Base-by-base conservation (phyloP, 2,329 filamentous ascomycete species). In the Sporothrix schenckii region DNA sequence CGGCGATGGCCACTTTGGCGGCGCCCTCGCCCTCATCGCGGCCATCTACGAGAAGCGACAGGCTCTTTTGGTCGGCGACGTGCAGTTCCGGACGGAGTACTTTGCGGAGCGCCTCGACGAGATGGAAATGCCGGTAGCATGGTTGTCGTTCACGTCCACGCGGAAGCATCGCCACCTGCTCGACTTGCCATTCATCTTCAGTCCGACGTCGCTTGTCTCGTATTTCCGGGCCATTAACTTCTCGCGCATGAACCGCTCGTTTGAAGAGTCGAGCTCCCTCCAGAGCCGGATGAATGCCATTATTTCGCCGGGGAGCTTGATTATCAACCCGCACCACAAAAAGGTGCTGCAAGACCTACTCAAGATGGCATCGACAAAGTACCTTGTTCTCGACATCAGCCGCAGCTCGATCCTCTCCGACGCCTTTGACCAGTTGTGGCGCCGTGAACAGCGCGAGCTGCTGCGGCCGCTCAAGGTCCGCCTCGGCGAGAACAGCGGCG, bases 171-270 rank as follows among this genome's bases (percentile, higher is more conserved):
- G 89, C 27, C 93, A 97, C 78, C 81, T 98, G 0, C 82, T 98
- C 3, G 89, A 93, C 71, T 92, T 91, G 73, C 88, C 92, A 0
- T 96, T 91, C 76, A 83, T 98, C 0, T 97, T 97, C 75, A 88
- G 86, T 24, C 85, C 89, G 0, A 85, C 89, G 0, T 88, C 88
- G 1, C 81, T 97, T 2, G 90, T 97, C 2, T 89, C 88, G 0
- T 97, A 93, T 77, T 97, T 98, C 78, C 89, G 94, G 21, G 88
- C 92, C 4, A 89, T 97, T 76, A 97, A 97, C 77, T 93, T 95
- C 76, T 88, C 92, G 0, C 86, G 87, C 19, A 98, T 98, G 94
- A 92, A 90, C 74, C 87, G 89, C 71, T 87, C 90, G 19, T 93
- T 90, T 75, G 91, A 95, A 76, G 86, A 89, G 73, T 88, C 91